Percentiles rank a stretch among this genome's conserved stretches.
Evolutionary conservation across 2,329 filamentous ascomycete species (phyloP).

Genomic region (Coleophoma cylindrospora): DNA sequence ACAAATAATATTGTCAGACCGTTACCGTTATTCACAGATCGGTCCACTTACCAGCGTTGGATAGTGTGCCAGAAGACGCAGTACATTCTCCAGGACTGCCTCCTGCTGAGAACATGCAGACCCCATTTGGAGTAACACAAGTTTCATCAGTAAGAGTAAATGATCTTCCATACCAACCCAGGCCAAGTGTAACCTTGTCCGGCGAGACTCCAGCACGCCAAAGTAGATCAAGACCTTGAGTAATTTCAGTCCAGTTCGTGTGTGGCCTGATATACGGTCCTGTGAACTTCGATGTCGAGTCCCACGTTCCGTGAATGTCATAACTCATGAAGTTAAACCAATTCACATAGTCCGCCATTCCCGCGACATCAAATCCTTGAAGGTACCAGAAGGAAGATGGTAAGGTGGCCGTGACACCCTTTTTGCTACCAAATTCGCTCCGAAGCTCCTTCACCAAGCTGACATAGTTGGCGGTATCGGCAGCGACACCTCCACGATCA

Average conservation of each 20-base stretch:
- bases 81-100: constrained; percentile 13
- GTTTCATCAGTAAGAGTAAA: constrained; percentile 4
- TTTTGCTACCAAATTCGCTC: constrained; percentile 20
- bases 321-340: constrained; percentile 23
- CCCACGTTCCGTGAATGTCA: constrained; percentile 30
- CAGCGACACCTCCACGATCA: constrained; percentile 29
- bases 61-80: constrained; percentile 25
- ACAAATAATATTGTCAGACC: constrained; percentile 11
- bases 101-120: constrained; percentile 6
- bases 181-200: constrained; percentile 5
- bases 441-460: constrained; percentile 14
- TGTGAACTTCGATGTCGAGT: constrained; percentile 21
- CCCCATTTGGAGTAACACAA: constrained; percentile 1
- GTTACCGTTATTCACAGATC: constrained; percentile 1
- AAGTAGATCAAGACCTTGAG: constrained; percentile 6
- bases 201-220: constrained; percentile 8
- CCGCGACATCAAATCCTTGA: constrained; percentile 19
- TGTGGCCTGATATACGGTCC: constrained; percentile 6
- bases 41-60: constrained; percentile 7
- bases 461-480: constrained; percentile 29
- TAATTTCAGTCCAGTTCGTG: constrained; percentile 10
- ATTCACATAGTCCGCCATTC: constrained; percentile 14
- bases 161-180: constrained; percentile 9
- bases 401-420: constrained; percentile 13
- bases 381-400: constrained; percentile 23